These are phyloP conservation scores for Dovyalis caffra DNA, from an alignment of 345 rosid species.

Conservation along the genomic window DNA sequence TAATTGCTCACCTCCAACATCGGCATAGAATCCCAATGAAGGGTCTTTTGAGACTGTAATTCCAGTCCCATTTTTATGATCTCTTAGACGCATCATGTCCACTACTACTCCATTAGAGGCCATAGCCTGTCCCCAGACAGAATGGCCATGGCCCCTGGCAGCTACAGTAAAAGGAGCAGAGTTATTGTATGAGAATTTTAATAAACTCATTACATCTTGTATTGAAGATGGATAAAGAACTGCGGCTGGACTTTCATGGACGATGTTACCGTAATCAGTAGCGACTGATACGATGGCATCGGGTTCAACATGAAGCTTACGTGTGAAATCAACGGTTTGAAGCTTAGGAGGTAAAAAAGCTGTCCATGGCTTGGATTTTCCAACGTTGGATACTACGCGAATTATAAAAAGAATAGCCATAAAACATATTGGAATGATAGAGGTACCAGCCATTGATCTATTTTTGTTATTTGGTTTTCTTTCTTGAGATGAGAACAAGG, in stretches of 20 bases:
- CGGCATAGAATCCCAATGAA: slow-evolving; percentile 39
- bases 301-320: slow-evolving; percentile 41
- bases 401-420: slow-evolving; percentile 31
- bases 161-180: slow-evolving; percentile 48
- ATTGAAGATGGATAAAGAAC: slow-evolving; percentile 63
- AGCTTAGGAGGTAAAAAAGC: slow-evolving; percentile 14
- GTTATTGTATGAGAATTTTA: slow-evolving; percentile 39
- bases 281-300: slow-evolving; percentile 46
- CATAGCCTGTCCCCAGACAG: slow-evolving; percentile 86
- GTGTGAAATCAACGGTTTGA: slow-evolving; percentile 18
- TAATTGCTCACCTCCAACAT: slow-evolving; percentile 83
- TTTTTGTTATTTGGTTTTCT: neutral
- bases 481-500: neutral
- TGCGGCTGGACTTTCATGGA: slow-evolving; percentile 47
- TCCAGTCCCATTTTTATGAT: slow-evolving; percentile 23
- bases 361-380: slow-evolving; percentile 26
- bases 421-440: slow-evolving; percentile 22
- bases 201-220: slow-evolving; percentile 45
- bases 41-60: slow-evolving; percentile 17
- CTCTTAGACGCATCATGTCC: slow-evolving; percentile 69
- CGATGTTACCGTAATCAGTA: slow-evolving; percentile 63
- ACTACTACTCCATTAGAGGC: slow-evolving; percentile 71
- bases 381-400: slow-evolving; percentile 25
- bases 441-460: slow-evolving; percentile 30
- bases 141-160: slow-evolving; percentile 92